phyloP scores from a whole-genome alignment of 23 red algal genomes.

The Agarophyton chilense region DNA sequence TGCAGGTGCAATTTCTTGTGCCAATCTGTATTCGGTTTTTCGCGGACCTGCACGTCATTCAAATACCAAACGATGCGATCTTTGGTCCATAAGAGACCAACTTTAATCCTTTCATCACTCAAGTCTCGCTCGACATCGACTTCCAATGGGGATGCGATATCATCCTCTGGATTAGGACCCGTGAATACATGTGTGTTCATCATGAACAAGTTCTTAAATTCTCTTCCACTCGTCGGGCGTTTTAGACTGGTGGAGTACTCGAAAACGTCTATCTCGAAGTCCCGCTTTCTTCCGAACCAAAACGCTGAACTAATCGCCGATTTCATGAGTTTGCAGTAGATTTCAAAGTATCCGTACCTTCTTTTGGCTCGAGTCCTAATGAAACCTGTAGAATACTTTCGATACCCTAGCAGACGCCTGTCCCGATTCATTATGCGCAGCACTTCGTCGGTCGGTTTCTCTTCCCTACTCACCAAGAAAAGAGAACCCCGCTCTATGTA shows the following conservation, averaged over 20 bases:
- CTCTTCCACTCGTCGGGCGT: background rate
- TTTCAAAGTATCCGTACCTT: constrained; percentile 55
- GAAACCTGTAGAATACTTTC: constrained; percentile 45
- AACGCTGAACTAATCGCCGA: constrained; percentile 53
- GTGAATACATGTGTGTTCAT: constrained; percentile 51
- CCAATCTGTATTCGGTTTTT: constrained; percentile 35
- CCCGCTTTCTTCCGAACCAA: constrained; percentile 46
- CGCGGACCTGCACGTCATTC: constrained; percentile 44
- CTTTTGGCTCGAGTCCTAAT: constrained; percentile 38
- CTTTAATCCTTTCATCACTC: constrained; percentile 27
- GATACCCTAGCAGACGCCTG: background rate
- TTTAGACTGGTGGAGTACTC: constrained; percentile 44
- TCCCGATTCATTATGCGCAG: constrained; percentile 21
- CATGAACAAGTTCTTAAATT: constrained; percentile 40
- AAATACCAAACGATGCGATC: constrained; percentile 48
- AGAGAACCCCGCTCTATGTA: constrained; percentile 35
- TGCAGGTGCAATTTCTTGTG: constrained; percentile 45
- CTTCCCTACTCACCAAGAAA: constrained; percentile 29
- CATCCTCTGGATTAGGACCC: background rate
- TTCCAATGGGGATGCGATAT: background rate
- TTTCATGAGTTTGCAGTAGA: constrained; percentile 49
- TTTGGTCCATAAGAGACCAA: constrained; percentile 30
- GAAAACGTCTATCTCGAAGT: constrained; percentile 62
- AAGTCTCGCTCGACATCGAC: constrained; percentile 24
- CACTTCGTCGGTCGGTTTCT: constrained; percentile 21